Evolutionary conservation across 2,329 filamentous ascomycete genomes (phyloP).

Genomic region (Hymenoscyphus occultus): DNA sequence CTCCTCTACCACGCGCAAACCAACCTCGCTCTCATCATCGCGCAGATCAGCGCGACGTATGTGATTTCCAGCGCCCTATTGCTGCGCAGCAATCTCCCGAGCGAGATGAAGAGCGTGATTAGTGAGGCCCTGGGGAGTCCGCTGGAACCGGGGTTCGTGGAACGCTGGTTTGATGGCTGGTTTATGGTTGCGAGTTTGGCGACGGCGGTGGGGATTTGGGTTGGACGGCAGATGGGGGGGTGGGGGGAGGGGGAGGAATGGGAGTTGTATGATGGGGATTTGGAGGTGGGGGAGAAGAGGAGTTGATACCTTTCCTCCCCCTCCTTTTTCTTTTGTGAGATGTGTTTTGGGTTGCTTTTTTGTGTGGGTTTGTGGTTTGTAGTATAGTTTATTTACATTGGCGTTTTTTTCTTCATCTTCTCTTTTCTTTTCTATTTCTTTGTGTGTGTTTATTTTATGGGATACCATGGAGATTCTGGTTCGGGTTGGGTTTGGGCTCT

Average conservation of each 20-base stretch:
- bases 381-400: too few relatives aligned
- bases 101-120: slow-evolving; percentile 73
- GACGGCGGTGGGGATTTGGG: slow-evolving; percentile 70
- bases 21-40: slow-evolving; percentile 74
- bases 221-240: slow-evolving; percentile 60
- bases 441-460: too few relatives aligned
- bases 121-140: slow-evolving; percentile 75
- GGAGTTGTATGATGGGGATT: slow-evolving; percentile 54
- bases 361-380: too few relatives aligned
- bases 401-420: too few relatives aligned
- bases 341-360: too few relatives aligned
- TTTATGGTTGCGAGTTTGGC: slow-evolving; percentile 67
- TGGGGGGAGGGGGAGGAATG: slow-evolving; percentile 53
- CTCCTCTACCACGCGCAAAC: slow-evolving; percentile 69
- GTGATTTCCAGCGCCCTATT: slow-evolving; percentile 78
- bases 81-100: slow-evolving; percentile 73
- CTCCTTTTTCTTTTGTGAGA: not conserved
- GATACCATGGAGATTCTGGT: too few relatives aligned
- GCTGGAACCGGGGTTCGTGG: slow-evolving; percentile 65
- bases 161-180: slow-evolving; percentile 86
- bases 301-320: slow-evolving; percentile 42
- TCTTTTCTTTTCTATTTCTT: too few relatives aligned
- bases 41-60: slow-evolving; percentile 79
- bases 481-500: too few relatives aligned
- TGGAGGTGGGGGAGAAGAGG: slow-evolving; percentile 70